phyloP scores from a whole-genome alignment of 169 alveolate species.

The Perkinsus olseni region DNA sequence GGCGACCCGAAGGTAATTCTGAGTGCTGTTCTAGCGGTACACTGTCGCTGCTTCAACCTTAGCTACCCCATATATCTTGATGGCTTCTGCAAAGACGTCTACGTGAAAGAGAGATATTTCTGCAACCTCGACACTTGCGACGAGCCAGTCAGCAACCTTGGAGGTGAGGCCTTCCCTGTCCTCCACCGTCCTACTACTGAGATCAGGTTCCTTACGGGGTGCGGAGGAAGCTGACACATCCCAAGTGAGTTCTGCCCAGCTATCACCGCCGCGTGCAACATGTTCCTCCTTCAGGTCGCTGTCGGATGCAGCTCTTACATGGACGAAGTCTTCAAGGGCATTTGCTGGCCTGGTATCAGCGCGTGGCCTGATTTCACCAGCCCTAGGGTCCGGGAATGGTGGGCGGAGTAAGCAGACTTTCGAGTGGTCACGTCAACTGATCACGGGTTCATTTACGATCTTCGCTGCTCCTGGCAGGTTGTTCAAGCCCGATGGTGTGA shows the following conservation, averaged over 20 bases:
- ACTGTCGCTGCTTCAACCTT: not conserved
- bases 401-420: not conserved
- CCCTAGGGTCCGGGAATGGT: not conserved
- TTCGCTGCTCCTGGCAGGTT: not conserved
- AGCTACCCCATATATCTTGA: not conserved
- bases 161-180: not conserved
- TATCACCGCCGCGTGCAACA: not conserved
- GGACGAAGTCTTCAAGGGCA: not conserved
- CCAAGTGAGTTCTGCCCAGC: too few relatives aligned
- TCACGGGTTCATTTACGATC: not conserved
- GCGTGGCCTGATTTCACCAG: not conserved
- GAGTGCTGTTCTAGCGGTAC: not conserved
- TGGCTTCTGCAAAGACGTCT: not conserved
- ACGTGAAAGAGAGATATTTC: not conserved
- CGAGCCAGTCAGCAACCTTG: not conserved
- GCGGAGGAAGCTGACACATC: too few relatives aligned
- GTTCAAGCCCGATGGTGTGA: not conserved
- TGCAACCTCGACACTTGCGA: not conserved
- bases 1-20: not conserved
- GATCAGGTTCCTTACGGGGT: not conserved
- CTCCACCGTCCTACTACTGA: not conserved
- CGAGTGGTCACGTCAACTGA: too few relatives aligned
- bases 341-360: not conserved
- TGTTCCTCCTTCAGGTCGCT: not conserved
- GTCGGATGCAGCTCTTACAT: not conserved